Percentiles rank a stretch among this genome's conserved stretches.
These are phyloP conservation scores for Scenedesmus sp. DNA, from an alignment of 163 green algal species.

Conservation along the genomic window DNA sequence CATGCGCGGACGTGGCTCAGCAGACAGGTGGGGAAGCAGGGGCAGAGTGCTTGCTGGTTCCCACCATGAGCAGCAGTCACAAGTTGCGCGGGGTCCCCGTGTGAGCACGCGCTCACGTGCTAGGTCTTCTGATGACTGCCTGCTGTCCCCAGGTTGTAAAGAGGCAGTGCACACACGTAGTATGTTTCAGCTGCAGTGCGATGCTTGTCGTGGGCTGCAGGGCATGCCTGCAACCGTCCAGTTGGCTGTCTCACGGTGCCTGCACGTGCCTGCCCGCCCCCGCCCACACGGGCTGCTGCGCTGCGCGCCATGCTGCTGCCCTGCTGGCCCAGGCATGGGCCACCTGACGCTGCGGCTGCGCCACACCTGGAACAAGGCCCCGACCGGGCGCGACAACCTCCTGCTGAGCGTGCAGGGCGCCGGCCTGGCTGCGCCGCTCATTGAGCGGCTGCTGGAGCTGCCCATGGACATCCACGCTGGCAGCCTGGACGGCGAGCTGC, in stretches of 20 bases:
- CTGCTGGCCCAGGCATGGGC: conserved; percentile 47
- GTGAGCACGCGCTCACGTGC: too few species aligned
- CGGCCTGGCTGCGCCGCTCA: conserved; percentile 83
- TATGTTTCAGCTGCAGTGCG: too few species aligned
- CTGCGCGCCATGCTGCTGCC: not conserved
- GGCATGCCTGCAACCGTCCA: not conserved
- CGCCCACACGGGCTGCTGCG: too few species aligned
- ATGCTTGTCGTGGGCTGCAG: not conserved
- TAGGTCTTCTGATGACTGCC: too few species aligned
- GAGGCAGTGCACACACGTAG: too few species aligned
- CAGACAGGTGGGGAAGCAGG: not conserved
- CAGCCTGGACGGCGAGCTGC: conserved; percentile 66
- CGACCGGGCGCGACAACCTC: conserved; percentile 41
- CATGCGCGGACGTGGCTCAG: not conserved
- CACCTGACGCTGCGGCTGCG: conserved; percentile 61
- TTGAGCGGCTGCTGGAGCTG: conserved; percentile 94
- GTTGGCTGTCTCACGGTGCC: not conserved
- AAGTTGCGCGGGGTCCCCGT: not conserved
- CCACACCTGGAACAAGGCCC: conserved; percentile 20
- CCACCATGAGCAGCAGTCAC: not conserved
- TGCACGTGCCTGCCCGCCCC: too few species aligned
- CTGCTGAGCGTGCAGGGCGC: conserved; percentile 60
- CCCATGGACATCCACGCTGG: conserved; percentile 93
- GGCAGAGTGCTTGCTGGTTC: not conserved
- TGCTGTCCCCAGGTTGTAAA: too few species aligned